phyloP scores from a whole-genome alignment of 1,139 yeast species.

The Wickerhamomyces sp. region DNA sequence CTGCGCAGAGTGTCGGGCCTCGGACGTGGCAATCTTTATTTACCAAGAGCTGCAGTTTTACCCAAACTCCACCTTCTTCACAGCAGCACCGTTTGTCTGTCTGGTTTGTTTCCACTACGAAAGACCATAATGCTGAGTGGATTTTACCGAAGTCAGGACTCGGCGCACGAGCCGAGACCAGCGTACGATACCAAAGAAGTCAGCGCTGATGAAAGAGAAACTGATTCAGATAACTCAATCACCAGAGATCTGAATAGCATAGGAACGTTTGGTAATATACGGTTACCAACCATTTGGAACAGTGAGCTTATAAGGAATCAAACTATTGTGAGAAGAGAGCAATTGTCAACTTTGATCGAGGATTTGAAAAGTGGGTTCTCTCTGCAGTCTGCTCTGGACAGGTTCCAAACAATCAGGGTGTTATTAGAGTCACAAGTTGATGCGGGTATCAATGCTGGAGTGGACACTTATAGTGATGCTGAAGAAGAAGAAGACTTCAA shows the following conservation, averaged over 20 bases:
- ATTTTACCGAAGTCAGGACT: background rate
- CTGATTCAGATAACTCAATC: slow-evolving; percentile 13
- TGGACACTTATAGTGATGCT: slow-evolving; percentile 38
- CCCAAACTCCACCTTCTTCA: too few species aligned
- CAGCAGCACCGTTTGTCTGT: too few species aligned
- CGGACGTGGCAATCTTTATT: too few species aligned
- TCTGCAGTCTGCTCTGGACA: slow-evolving; percentile 46
- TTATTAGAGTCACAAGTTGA: slow-evolving; percentile 22
- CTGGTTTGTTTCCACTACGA: too few species aligned
- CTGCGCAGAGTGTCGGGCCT: too few species aligned
- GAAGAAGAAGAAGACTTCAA: slow-evolving; percentile 29
- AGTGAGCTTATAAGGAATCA: background rate
- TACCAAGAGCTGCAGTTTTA: too few species aligned
- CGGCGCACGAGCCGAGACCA: background rate
- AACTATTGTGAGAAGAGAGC: slow-evolving; percentile 26
- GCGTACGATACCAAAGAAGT: background rate
- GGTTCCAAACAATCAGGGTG: slow-evolving; percentile 49
- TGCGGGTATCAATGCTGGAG: slow-evolving; percentile 24
- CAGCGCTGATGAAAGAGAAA: slow-evolving; percentile 3
- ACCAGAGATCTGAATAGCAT: slow-evolving; percentile 15
- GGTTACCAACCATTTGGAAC: slow-evolving; percentile 17
- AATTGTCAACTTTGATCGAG: slow-evolving; percentile 43
- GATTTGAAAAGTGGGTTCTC: slow-evolving; percentile 50
- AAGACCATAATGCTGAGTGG: slow-evolving; percentile 4
- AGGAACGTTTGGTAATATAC: slow-evolving; percentile 13